phyloP scores from a whole-genome alignment of 257 asterid genomes.

The Haberlea rhodopensis region DNA sequence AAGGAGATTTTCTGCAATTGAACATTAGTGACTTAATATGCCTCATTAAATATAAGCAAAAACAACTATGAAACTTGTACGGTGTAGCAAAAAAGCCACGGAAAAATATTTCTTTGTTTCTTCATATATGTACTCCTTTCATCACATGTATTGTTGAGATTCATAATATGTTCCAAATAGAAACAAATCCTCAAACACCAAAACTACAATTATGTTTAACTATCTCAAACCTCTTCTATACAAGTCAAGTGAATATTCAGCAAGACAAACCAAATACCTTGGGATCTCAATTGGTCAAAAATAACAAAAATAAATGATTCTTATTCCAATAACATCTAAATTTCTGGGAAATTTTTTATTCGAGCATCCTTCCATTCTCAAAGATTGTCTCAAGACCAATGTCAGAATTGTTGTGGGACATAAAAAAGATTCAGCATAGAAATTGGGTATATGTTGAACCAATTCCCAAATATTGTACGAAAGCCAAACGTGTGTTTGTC shows the following conservation, averaged over 20 bases:
- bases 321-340: constrained; percentile 9
- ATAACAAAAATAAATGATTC: constrained; percentile 2
- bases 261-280: constrained; percentile 13
- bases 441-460: background rate
- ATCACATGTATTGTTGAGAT: constrained; percentile 9
- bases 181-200: constrained; percentile 16
- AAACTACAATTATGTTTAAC: background rate
- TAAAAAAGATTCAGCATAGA: no score
- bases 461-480: background rate
- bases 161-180: constrained; percentile 10
- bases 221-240: background rate
- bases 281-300: background rate
- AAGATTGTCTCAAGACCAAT: background rate
- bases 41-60: constrained; percentile 22
- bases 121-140: background rate
- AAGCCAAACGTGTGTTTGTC: background rate
- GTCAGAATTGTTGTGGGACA: background rate
- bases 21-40: constrained; percentile 21
- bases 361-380: no score
- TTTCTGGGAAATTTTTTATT: constrained; percentile 2
- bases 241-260: constrained; percentile 9
- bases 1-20: constrained; percentile 72
- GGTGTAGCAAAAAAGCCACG: background rate
- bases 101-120: constrained; percentile 1
- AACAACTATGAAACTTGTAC: constrained; percentile 12